Conservation (phyloP, 2,329 filamentous ascomycete genomes). For the Penicillium sp. region DNA sequence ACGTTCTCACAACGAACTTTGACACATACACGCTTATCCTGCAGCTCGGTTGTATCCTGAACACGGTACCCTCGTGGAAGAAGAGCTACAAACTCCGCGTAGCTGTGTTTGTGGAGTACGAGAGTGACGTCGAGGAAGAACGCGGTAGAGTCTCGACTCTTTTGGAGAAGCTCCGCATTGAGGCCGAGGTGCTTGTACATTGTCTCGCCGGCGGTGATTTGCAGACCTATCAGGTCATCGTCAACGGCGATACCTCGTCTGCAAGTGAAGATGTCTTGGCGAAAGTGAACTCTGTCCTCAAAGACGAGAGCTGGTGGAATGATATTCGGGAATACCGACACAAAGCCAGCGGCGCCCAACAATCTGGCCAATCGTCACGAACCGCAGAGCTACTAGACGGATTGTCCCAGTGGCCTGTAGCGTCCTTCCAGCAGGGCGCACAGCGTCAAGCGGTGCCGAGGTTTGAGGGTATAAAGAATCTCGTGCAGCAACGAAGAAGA, state of each 20-base stretch:
- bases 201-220: constrained; percentile 73
- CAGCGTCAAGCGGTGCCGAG: constrained; percentile 37
- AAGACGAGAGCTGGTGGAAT: constrained; percentile 77
- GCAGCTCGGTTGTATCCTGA: constrained; percentile 78
- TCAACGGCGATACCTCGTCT: constrained; percentile 61
- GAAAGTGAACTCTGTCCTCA: constrained; percentile 62
- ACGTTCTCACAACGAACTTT: constrained; percentile 79
- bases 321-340: constrained; percentile 57
- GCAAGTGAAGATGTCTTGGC: constrained; percentile 54
- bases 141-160: constrained; percentile 66
- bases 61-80: constrained; percentile 78
- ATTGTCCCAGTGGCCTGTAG: constrained; percentile 49
- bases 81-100: constrained; percentile 69
- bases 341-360: constrained; percentile 18
- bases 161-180: constrained; percentile 75
- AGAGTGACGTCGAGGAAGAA: constrained; percentile 77
- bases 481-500: constrained; percentile 48
- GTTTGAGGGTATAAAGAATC: constrained; percentile 57
- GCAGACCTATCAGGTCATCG: constrained; percentile 70
- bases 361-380: constrained; percentile 17
- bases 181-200: constrained; percentile 74
- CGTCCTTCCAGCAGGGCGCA: constrained; percentile 50
- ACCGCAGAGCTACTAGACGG: constrained; percentile 33
- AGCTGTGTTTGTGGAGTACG: constrained; percentile 85
- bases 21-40: constrained; percentile 87